phyloP scores from a whole-genome alignment of 2,329 filamentous ascomycete genomes.

The Trichoderma sp. region DNA sequence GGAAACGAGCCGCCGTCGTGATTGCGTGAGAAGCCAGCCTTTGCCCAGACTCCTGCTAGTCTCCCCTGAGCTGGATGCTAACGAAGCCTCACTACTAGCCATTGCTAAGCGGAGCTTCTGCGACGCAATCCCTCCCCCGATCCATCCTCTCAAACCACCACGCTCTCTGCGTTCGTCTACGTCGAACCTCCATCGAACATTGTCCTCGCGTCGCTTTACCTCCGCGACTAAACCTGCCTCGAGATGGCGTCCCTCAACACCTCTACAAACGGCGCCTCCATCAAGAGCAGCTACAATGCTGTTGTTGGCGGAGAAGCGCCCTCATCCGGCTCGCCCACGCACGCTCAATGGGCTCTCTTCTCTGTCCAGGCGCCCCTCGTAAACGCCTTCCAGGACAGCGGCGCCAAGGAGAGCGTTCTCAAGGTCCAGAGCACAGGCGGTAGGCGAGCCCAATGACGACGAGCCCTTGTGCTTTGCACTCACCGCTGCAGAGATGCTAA shows the following conservation, averaged over 20 bases:
- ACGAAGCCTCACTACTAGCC: slow-evolving; percentile 5
- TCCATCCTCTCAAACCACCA: slow-evolving; percentile 9
- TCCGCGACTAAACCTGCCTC: slow-evolving; percentile 19
- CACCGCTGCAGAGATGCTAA: slow-evolving; percentile 29
- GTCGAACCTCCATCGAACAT: slow-evolving; percentile 28
- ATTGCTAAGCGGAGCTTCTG: slow-evolving; percentile 34
- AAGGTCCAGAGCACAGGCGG: slow-evolving; percentile 93
- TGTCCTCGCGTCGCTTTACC: slow-evolving; percentile 31
- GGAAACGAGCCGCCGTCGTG: slow-evolving; percentile 4
- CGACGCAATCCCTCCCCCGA: slow-evolving; percentile 35
- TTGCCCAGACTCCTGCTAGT: not conserved
- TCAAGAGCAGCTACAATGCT: slow-evolving; percentile 75
- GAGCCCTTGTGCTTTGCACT: not conserved
- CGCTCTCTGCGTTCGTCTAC: not conserved
- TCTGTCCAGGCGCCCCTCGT: slow-evolving; percentile 88
- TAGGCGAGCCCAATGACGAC: slow-evolving; percentile 43
- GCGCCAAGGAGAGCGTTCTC: slow-evolving; percentile 86
- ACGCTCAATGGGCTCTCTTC: slow-evolving; percentile 91
- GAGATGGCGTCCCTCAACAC: slow-evolving; percentile 79
- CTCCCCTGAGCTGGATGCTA: slow-evolving; percentile 19
- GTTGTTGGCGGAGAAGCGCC: slow-evolving; percentile 57
- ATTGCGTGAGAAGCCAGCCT: not conserved
- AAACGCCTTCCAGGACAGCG: slow-evolving; percentile 88
- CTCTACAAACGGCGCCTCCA: slow-evolving; percentile 77
- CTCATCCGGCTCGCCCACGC: slow-evolving; percentile 71